A percentile compares a stretch with the other conserved stretches of the same genome.
Conservation (phyloP, 257 asterid species). For the Echium plantagineum region DNA sequence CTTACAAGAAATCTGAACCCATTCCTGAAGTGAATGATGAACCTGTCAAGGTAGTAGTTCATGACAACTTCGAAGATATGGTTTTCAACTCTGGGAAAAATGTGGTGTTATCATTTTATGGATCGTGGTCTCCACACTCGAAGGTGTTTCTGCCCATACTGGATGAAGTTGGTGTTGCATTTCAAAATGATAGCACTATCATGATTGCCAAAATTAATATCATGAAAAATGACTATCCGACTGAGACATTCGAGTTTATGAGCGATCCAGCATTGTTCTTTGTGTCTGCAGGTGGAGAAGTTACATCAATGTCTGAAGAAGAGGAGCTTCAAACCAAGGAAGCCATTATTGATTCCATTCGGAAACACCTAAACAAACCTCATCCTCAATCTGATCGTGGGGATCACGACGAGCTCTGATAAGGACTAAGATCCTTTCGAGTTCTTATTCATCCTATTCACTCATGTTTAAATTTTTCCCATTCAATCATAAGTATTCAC, state of each 20-base stretch:
- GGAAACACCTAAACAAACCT: constrained; percentile 41
- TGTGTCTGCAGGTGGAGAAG: constrained; percentile 53
- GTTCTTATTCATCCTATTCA: too few relatives aligned
- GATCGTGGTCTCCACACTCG: constrained; percentile 97
- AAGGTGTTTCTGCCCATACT: constrained; percentile 72
- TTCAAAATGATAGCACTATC: constrained; percentile 52
- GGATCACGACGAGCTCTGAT: constrained; percentile 54
- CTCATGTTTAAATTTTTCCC: too few relatives aligned
- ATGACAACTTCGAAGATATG: constrained; percentile 53
- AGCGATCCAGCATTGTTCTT: constrained; percentile 80
- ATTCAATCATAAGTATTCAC: too few relatives aligned
- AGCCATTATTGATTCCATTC: constrained; percentile 52
- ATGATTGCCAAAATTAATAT: constrained; percentile 74
- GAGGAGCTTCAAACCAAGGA: constrained; percentile 43
- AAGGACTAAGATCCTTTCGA: too few relatives aligned
- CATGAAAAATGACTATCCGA: constrained; percentile 63
- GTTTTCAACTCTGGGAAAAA: constrained; percentile 51
- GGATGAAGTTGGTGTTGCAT: constrained; percentile 80
- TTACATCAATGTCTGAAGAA: constrained; percentile 39
- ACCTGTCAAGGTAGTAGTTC: constrained; percentile 77
- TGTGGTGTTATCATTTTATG: constrained; percentile 67
- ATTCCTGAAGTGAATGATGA: constrained; percentile 52
- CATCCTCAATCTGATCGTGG: constrained; percentile 22
- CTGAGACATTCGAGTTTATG: constrained; percentile 46
- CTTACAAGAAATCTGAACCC: constrained; percentile 62